Evolutionary conservation across 768 basidiomycete species (phyloP), one percentile per base, ranked within the genome.

Genomic region (Hysterangium stoloniferum): DNA sequence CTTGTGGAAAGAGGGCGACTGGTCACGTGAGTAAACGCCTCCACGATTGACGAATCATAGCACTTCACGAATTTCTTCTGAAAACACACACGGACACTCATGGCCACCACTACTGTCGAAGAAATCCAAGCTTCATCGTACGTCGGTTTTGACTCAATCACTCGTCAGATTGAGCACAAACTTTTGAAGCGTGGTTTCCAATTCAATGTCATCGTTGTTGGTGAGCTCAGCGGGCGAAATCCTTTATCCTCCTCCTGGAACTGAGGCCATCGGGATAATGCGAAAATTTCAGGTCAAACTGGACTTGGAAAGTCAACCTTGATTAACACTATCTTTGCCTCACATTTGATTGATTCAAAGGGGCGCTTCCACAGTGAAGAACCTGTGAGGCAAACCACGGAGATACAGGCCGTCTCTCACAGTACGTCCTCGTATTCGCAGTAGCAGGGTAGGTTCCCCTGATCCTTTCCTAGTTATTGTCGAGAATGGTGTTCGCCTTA

Each of bases 301-400:
- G 95, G 95, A 54, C 76, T 99, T 41, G 95, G 95, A 66, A 98
- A 99, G 75, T 96, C 93, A 62, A 99, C 95, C 37, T 75, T 99
- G 63, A 91, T 98, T 66, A 97, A 97, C 79, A 98, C 95, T 42
- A 89, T 99, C 68, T 99, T 99, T 64, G 94, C 95, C 53, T 95
- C 93, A 52, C 95, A 98, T 72, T 78, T 99, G 66, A 86, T 98
- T 62, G 94, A 96, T 72, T 89, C 92, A 33, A 97, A 99, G 76
- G 95, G 96, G 29, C 86, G 96, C 20, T 70, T 91, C 57, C 78
- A 84, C 54, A 69, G 90, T 7, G 87, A 94, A 52, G 90, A 92
- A 61, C 85, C 89, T 9, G 85, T 95, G 33, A 80, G 92, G 59
- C 88, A 93, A 71, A 99, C 95, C 9, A 97, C 96, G 12, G 94